Percentiles rank a stretch among this genome's conserved stretches.
Evolutionary conservation across 345 rosid genomes (phyloP).

Genomic region (Eucalyptus regnans): DNA sequence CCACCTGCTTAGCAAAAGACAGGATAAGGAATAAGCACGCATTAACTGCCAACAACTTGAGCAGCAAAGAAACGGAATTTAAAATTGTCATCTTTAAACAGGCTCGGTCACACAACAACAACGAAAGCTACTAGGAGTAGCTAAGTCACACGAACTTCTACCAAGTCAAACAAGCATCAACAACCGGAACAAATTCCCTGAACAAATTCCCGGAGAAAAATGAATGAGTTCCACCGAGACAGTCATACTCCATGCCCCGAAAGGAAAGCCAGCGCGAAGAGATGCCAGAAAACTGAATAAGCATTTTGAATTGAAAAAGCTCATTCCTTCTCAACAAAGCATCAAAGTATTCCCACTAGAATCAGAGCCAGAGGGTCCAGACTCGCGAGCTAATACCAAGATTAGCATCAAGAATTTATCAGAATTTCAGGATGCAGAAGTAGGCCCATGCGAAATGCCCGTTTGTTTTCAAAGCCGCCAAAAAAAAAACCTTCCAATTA

Average conservation of each 20-base stretch:
- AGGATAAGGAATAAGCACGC: neutral
- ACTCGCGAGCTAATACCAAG: neutral
- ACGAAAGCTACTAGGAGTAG: neutral
- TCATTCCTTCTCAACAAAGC: neutral
- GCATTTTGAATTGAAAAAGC: neutral
- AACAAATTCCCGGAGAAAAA: neutral
- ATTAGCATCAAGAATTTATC: neutral
- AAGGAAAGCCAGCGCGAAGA: neutral
- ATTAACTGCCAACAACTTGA: neutral
- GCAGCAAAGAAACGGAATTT: neutral
- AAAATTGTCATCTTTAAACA: neutral
- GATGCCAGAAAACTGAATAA: neutral
- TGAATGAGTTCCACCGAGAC: neutral
- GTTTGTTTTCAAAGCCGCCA: neutral
- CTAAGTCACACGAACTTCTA: neutral
- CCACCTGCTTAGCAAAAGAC: neutral
- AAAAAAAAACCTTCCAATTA: neutral
- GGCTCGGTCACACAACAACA: neutral
- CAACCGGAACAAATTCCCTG: neutral
- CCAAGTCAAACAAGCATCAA: neutral
- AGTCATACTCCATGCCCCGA: neutral
- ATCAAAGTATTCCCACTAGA: neutral
- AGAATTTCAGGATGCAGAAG: neutral
- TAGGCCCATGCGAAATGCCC: neutral
- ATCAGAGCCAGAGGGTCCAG: neutral